Evolutionary conservation across 2,329 filamentous ascomycete genomes (phyloP).

Genomic region (Diaporthe sp.): DNA sequence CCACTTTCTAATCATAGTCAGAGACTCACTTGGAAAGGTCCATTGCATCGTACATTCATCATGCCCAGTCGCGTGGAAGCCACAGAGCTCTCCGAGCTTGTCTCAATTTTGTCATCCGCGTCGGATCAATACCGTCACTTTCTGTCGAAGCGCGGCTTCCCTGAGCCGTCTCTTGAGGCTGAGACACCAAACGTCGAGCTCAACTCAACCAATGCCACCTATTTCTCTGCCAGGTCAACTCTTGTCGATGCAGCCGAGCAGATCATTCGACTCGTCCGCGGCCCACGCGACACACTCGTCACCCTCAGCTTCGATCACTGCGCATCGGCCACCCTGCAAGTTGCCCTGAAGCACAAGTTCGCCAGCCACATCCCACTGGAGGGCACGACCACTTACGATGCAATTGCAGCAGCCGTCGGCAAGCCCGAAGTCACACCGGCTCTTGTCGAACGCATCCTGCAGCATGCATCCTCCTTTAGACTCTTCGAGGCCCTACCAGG

Average conservation of each 20-base stretch:
- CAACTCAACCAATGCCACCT: not conserved
- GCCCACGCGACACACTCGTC: not conserved
- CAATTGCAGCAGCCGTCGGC: not conserved
- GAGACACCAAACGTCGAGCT: constrained; percentile 1
- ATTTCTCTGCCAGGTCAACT: constrained; percentile 9
- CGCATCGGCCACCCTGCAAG: constrained; percentile 1
- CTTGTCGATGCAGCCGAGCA: constrained; percentile 2
- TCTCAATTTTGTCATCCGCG: not conserved
- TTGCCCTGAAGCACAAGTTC: not conserved
- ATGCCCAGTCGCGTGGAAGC: constrained; percentile 1
- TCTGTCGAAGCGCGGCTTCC: not conserved
- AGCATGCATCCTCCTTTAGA: constrained; percentile 3
- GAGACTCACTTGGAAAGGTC: not conserved
- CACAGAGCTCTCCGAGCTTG: constrained; percentile 8
- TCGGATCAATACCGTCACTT: not conserved
- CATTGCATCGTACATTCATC: not conserved
- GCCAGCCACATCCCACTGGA: constrained; percentile 1
- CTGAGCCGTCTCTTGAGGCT: not conserved
- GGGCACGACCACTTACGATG: constrained; percentile 3
- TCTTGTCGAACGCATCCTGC: not conserved
- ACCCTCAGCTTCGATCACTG: constrained; percentile 1
- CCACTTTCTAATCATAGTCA: not conserved
- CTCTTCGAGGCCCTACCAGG: not conserved
- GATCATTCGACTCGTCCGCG: constrained; percentile 12
- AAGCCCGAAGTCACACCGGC: not conserved